These are phyloP conservation scores for Rhodotorula glutinis DNA, from an alignment of 1,284 basidiomycete species.

Conservation along the genomic window DNA sequence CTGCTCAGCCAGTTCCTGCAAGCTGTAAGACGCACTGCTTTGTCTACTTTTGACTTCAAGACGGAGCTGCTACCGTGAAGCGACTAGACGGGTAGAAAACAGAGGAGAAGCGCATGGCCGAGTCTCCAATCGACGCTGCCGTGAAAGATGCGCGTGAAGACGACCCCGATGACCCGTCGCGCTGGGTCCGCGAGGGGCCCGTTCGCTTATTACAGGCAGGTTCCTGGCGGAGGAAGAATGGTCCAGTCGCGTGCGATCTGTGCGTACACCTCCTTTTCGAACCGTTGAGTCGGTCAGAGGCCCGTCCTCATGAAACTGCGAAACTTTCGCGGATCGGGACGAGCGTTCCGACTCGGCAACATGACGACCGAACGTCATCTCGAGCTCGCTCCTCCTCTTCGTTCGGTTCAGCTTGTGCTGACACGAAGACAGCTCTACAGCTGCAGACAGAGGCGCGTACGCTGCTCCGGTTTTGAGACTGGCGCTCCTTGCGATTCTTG, in stretches of 20 bases:
- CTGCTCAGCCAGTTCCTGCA: no score
- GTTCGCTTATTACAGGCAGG: slow-evolving; percentile 2
- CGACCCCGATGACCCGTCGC: background rate
- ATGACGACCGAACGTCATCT: no score
- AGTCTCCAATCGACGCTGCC: background rate
- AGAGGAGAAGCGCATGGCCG: no score
- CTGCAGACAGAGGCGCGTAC: slow-evolving; percentile 9
- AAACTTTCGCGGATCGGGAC: background rate
- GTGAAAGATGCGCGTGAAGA: background rate
- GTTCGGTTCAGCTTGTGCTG: no score
- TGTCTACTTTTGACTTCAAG: no score
- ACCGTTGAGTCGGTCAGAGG: background rate
- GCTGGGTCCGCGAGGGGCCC: slow-evolving; percentile 2
- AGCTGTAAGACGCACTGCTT: no score
- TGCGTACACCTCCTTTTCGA: background rate
- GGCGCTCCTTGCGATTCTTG: slow-evolving; percentile 15
- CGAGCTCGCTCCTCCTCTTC: no score
- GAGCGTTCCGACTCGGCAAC: no score
- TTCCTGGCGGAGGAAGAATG: slow-evolving; percentile 6
- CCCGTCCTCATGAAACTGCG: background rate
- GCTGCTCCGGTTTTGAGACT: slow-evolving; percentile 20
- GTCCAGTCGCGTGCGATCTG: slow-evolving; percentile 4
- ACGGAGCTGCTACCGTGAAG: no score
- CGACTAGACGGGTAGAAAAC: no score
- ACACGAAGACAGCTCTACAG: background rate